These are phyloP conservation scores for Solanum chiquidenum DNA, from an alignment of 257 asterid species.

Conservation along the genomic window DNA sequence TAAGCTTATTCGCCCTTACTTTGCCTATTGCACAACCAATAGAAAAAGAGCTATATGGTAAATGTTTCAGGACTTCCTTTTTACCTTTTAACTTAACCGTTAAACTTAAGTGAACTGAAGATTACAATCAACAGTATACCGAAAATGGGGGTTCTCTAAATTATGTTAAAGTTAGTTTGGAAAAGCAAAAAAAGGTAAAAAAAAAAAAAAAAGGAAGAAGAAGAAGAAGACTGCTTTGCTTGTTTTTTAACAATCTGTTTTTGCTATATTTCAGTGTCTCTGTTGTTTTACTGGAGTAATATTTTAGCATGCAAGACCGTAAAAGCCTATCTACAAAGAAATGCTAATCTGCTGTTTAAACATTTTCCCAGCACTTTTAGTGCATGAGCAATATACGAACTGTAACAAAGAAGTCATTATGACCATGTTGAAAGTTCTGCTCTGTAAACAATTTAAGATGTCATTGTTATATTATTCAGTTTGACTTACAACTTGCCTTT, in stretches of 20 bases:
- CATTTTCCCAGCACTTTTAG: neutral
- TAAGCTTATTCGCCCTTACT: neutral
- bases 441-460: neutral
- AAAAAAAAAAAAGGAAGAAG: no score
- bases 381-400: neutral
- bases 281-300: neutral
- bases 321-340: neutral
- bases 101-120: neutral
- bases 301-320: neutral
- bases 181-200: neutral
- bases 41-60: neutral
- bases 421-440: neutral
- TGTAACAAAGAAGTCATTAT: neutral
- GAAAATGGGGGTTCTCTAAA: neutral
- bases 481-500: slow-evolving; percentile 7
- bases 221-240: neutral
- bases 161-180: neutral
- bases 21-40: neutral
- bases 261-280: neutral
- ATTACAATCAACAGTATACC: neutral
- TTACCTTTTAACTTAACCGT: neutral
- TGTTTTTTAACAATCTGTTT: neutral
- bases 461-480: neutral
- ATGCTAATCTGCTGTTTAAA: neutral
- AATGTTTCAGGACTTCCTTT: neutral